phyloP scores from a whole-genome alignment of 2,329 filamentous ascomycete genomes.

The Cercospora citrullina region DNA sequence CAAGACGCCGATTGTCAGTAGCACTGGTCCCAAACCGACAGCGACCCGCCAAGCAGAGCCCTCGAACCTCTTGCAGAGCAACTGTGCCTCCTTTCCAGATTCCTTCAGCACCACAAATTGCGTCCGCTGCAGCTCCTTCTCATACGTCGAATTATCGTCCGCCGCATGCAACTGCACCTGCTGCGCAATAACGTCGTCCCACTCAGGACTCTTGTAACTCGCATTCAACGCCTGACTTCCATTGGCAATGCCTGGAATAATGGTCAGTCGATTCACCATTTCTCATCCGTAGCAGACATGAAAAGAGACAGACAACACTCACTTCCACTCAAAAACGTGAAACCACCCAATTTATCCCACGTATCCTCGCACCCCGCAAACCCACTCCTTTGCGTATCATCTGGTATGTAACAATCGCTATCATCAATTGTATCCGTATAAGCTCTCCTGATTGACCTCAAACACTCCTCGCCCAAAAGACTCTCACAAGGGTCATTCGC shows the following conservation, averaged over 20 bases:
- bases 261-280: neutral
- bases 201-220: neutral
- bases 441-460: neutral
- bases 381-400: neutral
- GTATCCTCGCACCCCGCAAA: slow-evolving; percentile 6
- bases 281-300: neutral
- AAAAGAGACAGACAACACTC: neutral
- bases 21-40: neutral
- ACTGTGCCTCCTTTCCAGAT: slow-evolving; percentile 8
- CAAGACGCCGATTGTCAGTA: neutral
- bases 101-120: slow-evolving; percentile 12
- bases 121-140: slow-evolving; percentile 4
- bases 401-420: neutral
- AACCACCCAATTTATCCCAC: slow-evolving; percentile 1
- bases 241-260: neutral
- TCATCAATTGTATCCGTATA: neutral
- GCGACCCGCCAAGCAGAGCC: neutral
- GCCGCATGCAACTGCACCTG: slow-evolving; percentile 4
- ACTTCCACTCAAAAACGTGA: neutral
- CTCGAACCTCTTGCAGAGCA: slow-evolving; percentile 8
- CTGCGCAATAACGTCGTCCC: neutral
- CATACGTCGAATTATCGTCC: slow-evolving; percentile 11
- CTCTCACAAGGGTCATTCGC: neutral
- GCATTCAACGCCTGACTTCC: slow-evolving; percentile 11
- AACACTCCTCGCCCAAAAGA: slow-evolving; percentile 4